Evolutionary conservation across 2,329 filamentous ascomycete species (phyloP), one percentile per base, ranked within the genome.

Genomic region (Cladosporium sp.): DNA sequence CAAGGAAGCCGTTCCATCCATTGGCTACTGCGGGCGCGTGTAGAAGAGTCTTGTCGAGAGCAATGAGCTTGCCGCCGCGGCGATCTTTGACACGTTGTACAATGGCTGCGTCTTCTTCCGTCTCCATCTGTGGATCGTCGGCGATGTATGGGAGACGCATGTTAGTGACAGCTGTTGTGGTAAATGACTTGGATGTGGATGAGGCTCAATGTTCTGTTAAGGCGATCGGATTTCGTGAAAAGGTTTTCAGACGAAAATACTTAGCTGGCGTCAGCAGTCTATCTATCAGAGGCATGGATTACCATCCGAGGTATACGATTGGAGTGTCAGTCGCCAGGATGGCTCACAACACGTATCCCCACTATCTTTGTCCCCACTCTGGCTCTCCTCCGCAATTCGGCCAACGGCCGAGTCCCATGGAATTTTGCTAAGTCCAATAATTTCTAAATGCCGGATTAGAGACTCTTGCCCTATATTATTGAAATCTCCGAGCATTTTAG

Each of bases 1-100:
- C 80, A 34, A 84, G 74, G 64, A 84, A 84, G 19, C 77, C 74
- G 67, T 84, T 84, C 77, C 82, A 85, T 56, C 82, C 82, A 67
- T 84, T 80, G 42, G 82, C 76, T 14, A 84, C 75, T 3, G 80
- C 78, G 42, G 80, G 82, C 3, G 81, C 78, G 66, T 84, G 81
- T 3, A 84, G 73, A 6, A 84, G 73, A 1, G 82, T 75, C 22
- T 78, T 76, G 65, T 85, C 82, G 9, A 84, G 75, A 5, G 79
- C 77, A 40, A 83, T 75, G 25, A 84, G 74, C 43, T 75, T 75
- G 19, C 77, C 74, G 25, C 79, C 81, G 61, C 82, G 74, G 58
- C 82, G 76, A 50, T 78, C 75, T 66, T 79, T 76, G 11, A 84
- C 75, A 39, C 78, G 76, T 51, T 78, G 72, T 42, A 83, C 75